Conservation (phyloP, 345 rosid species). For the Aquilaria sinensis region DNA sequence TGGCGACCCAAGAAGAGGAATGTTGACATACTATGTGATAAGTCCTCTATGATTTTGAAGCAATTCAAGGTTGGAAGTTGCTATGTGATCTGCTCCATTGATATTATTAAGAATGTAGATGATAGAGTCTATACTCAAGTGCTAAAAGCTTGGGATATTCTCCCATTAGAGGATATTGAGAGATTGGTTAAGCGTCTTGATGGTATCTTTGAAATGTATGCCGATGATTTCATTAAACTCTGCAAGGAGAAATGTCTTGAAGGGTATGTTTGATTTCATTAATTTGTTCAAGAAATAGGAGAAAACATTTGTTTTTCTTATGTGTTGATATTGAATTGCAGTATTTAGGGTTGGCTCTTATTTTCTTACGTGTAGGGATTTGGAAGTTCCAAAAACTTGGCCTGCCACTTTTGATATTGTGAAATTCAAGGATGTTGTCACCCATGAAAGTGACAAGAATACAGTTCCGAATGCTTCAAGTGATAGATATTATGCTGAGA, state of each 20-base stretch:
- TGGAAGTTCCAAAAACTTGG: slow-evolving; percentile 45
- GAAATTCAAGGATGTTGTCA: slow-evolving; percentile 12
- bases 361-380: slow-evolving; percentile 25
- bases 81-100: slow-evolving; percentile 37
- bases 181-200: slow-evolving; percentile 39
- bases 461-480: slow-evolving; percentile 12
- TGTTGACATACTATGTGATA: slow-evolving; percentile 23
- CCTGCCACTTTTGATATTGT: slow-evolving; percentile 19
- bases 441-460: slow-evolving; percentile 14
- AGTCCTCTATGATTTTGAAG: slow-evolving; percentile 33
- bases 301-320: background rate
- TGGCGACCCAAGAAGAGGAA: slow-evolving; percentile 43
- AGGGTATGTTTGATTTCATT: slow-evolving; percentile 29
- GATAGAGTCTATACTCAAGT: slow-evolving; percentile 23
- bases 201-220: slow-evolving; percentile 26
- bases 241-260: slow-evolving; percentile 44
- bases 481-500: slow-evolving; percentile 22
- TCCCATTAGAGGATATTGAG: slow-evolving; percentile 31
- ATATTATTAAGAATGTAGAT: slow-evolving; percentile 24
- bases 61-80: slow-evolving; percentile 32
- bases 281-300: background rate
- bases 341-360: background rate
- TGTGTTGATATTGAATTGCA: background rate
- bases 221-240: slow-evolving; percentile 29
- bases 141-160: slow-evolving; percentile 50